phyloP scores from a whole-genome alignment of 2,329 filamentous ascomycete genomes.

The Thielaviopsis euricoi region DNA sequence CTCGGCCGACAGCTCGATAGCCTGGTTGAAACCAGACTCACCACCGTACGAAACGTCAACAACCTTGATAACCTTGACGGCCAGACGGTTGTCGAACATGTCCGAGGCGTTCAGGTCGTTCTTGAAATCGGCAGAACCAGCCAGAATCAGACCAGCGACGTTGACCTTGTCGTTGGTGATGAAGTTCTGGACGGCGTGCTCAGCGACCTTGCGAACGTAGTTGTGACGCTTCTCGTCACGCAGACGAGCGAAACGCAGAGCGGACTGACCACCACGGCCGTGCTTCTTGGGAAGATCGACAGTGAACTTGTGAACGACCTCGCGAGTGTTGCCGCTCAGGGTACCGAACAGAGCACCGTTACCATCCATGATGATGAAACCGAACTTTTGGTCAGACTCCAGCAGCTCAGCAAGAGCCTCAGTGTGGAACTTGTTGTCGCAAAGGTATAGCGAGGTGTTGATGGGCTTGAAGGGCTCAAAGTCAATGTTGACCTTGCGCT shows the following conservation, averaged over 20 bases:
- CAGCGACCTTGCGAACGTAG: conserved; percentile 97
- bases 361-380: conserved; percentile 99
- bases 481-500: conserved; percentile 99
- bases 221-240: conserved; percentile 99
- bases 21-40: conserved; percentile 99
- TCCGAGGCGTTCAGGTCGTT: conserved; percentile 96
- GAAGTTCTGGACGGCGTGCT: conserved; percentile 96
- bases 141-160: conserved; percentile 84
- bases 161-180: conserved; percentile 98
- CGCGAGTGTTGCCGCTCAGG: conserved; percentile 89
- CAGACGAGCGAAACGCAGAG: conserved; percentile 96
- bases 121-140: conserved; percentile 98
- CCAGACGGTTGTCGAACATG: conserved; percentile 84
- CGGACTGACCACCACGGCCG: conserved; percentile 98
- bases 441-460: conserved; percentile 97
- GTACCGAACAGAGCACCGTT: conserved; percentile 97
- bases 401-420: conserved; percentile 92
- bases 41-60: conserved; percentile 98
- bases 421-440: conserved; percentile 99
- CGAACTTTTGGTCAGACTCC: conserved; percentile 97
- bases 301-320: conserved; percentile 93
- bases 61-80: conserved; percentile 95
- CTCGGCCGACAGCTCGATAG: conserved; percentile 87
- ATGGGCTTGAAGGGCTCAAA: conserved; percentile 99
- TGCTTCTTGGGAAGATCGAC: conserved; percentile 99